Percentiles rank a stretch among this genome's conserved stretches.
These are phyloP conservation scores for Trypanosoma melophagium DNA, from an alignment of 208 protist species.

Conservation along the genomic window DNA sequence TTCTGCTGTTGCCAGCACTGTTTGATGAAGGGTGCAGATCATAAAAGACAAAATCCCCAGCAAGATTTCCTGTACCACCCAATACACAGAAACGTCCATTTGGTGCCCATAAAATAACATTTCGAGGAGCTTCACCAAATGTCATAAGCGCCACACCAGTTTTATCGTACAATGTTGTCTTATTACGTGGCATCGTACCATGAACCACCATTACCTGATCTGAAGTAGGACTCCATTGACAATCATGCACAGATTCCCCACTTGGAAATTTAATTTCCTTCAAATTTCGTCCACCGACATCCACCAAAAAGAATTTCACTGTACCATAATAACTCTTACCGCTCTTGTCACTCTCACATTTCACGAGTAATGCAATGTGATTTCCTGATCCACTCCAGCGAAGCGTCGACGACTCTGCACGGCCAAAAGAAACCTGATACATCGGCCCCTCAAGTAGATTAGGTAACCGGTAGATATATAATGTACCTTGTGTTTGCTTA, in stretches of 20 bases:
- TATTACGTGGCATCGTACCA: slow-evolving; percentile 88
- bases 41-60: slow-evolving; percentile 82
- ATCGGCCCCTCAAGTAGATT: slow-evolving; percentile 64
- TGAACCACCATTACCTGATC: slow-evolving; percentile 90
- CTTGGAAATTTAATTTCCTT: slow-evolving; percentile 69
- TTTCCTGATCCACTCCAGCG: slow-evolving; percentile 69
- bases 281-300: slow-evolving; percentile 57
- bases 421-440: slow-evolving; percentile 63
- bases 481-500: slow-evolving; percentile 68
- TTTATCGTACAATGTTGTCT: slow-evolving; percentile 85
- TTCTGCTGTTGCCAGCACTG: neutral
- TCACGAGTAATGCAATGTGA: slow-evolving; percentile 66
- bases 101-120: slow-evolving; percentile 77
- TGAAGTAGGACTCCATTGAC: slow-evolving; percentile 64
- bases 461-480: slow-evolving; percentile 72
- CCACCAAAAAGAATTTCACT: slow-evolving; percentile 70
- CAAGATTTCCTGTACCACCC: slow-evolving; percentile 86
- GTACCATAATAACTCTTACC: slow-evolving; percentile 92
- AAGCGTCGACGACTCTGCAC: slow-evolving; percentile 65
- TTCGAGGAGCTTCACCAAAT: slow-evolving; percentile 84
- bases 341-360: slow-evolving; percentile 80
- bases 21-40: slow-evolving; percentile 16
- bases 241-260: slow-evolving; percentile 87
- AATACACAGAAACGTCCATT: slow-evolving; percentile 72
- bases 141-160: slow-evolving; percentile 75